Conservation (phyloP, 768 basidiomycete species). For the Mycena leptocephala region DNA sequence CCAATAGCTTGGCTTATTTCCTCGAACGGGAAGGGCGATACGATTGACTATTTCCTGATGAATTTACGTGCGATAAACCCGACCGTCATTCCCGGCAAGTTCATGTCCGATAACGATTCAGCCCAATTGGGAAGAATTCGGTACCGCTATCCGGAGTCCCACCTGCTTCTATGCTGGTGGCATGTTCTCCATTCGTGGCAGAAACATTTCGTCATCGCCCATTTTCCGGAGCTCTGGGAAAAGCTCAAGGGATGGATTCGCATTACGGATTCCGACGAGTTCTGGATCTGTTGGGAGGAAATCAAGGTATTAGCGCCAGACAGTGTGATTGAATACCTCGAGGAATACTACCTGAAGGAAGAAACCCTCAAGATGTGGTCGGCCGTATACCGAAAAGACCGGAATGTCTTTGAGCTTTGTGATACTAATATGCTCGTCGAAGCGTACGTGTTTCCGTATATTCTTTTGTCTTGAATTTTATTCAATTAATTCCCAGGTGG, state of each 20-base stretch:
- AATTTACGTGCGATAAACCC: neutral
- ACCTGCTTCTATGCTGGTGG: constrained; percentile 46
- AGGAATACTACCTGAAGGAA: constrained; percentile 31
- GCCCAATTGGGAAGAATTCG: neutral
- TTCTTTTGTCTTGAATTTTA: neutral
- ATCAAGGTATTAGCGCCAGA: constrained; percentile 27
- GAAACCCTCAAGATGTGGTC: constrained; percentile 39
- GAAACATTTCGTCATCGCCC: constrained; percentile 36
- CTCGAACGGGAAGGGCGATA: constrained; percentile 34
- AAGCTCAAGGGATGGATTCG: constrained; percentile 41
- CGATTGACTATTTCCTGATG: constrained; percentile 35
- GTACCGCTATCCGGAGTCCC: neutral
- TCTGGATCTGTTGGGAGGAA: constrained; percentile 31
- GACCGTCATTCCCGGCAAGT: neutral
- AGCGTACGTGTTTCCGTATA: constrained; percentile 12
- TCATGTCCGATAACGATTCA: constrained; percentile 22
- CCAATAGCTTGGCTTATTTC: constrained; percentile 39
- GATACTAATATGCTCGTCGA: no score
- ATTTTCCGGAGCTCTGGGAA: constrained; percentile 38
- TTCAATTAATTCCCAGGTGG: constrained; percentile 31
- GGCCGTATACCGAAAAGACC: constrained; percentile 32
- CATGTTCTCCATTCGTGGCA: constrained; percentile 51
- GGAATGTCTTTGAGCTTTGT: constrained; percentile 26
- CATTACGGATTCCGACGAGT: constrained; percentile 33
- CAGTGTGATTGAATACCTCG: constrained; percentile 37